phyloP scores from a whole-genome alignment of 2,329 filamentous ascomycete genomes.

The Sarocladium strictum region DNA sequence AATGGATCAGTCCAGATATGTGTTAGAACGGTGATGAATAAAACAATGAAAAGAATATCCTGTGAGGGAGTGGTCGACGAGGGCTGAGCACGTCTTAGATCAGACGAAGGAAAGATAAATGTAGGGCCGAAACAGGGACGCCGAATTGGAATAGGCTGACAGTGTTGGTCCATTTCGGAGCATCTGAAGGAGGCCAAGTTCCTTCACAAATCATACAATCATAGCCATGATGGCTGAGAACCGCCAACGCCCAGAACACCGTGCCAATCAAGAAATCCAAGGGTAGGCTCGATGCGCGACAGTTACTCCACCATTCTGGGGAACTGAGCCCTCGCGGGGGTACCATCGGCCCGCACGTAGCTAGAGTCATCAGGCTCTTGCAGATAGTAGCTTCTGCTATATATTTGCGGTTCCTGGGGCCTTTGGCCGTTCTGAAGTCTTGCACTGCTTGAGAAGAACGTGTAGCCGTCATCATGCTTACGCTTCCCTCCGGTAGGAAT shows the following conservation, averaged over 20 bases:
- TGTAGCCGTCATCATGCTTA: conserved; percentile 29
- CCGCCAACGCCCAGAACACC: background rate
- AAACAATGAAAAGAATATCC: background rate
- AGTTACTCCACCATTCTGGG: background rate
- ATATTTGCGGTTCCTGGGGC: conserved; percentile 26
- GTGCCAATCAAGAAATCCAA: background rate
- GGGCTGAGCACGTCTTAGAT: background rate
- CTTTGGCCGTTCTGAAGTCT: conserved; percentile 32
- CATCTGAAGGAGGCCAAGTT: background rate
- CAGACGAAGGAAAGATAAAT: background rate
- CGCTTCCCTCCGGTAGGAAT: conserved; percentile 28
- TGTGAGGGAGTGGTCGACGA: background rate
- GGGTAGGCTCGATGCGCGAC: background rate
- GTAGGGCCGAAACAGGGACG: background rate
- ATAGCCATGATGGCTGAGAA: background rate
- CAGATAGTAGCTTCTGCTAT: background rate
- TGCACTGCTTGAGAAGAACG: conserved; percentile 25
- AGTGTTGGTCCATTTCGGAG: background rate
- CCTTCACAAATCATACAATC: conserved; percentile 2
- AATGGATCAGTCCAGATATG: background rate
- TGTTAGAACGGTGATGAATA: background rate
- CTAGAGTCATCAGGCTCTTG: background rate
- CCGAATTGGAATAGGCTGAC: background rate
- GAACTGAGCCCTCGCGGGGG: background rate
- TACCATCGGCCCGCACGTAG: conserved; percentile 8